A percentile compares a stretch with the other conserved stretches of the same genome.
Evolutionary conservation across 2,329 filamentous ascomycete species (phyloP).

Genomic region (Alternaria incomplexa): DNA sequence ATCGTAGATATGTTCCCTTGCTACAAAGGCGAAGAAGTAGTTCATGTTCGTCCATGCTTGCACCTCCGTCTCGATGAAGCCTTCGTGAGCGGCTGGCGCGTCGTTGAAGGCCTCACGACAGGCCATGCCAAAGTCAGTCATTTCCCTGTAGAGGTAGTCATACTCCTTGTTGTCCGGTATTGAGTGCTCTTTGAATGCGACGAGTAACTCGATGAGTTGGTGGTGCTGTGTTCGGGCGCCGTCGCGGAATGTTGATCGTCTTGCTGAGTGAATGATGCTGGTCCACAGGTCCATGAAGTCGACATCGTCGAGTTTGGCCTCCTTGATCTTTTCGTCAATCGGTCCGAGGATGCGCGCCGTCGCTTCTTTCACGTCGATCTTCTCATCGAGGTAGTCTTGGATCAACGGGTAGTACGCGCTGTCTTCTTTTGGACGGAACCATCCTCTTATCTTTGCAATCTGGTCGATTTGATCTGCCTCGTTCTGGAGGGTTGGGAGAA

Average conservation of each 20-base stretch:
- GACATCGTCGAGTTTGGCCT: conserved; percentile 22
- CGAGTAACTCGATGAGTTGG: conserved; percentile 29
- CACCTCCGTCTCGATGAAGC: conserved; percentile 28
- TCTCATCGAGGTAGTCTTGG: conserved; percentile 30
- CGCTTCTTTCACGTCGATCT: conserved; percentile 18
- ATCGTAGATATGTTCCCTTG: conserved; percentile 18
- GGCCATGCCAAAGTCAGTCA: conserved; percentile 33
- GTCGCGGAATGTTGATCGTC: conserved; percentile 26
- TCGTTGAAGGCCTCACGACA: conserved; percentile 42
- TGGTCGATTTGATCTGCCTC: conserved; percentile 34
- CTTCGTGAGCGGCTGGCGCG: conserved; percentile 19
- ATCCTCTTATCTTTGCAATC: conserved; percentile 38
- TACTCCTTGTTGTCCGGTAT: conserved; percentile 26
- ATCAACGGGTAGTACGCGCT: conserved; percentile 30
- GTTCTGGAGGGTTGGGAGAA: conserved; percentile 19
- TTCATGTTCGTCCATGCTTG: conserved; percentile 42
- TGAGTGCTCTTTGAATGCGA: conserved; percentile 32
- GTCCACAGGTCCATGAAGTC: conserved; percentile 37
- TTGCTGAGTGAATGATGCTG: conserved; percentile 40
- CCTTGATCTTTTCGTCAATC: conserved; percentile 35
- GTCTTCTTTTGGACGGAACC: conserved; percentile 34
- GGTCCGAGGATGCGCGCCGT: conserved; percentile 25
- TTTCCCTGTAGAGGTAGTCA: conserved; percentile 23
- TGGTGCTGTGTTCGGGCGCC: conserved; percentile 8
- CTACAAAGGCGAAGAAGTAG: conserved; percentile 37